Conservation (phyloP, 257 asterid genomes). For the Henckelia pumila region DNA sequence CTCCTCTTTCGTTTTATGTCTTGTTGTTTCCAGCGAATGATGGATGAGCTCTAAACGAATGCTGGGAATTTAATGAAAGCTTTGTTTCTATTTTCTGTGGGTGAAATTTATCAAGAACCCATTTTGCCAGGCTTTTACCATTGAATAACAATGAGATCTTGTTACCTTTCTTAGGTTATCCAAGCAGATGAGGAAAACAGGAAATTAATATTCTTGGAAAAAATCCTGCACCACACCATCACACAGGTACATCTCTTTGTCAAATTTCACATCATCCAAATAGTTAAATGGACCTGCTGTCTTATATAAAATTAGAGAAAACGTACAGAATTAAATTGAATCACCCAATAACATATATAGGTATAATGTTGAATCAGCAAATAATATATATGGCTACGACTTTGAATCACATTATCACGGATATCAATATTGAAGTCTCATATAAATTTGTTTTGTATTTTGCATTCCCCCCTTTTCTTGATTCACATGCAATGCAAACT, state of each 20-base stretch:
- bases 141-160: no score
- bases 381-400: neutral
- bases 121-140: neutral
- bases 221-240: no score
- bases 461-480: neutral
- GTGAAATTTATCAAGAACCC: neutral
- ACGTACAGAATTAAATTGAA: no score
- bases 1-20: neutral
- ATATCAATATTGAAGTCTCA: conserved; percentile 29
- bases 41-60: no score
- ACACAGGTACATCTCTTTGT: no score
- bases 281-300: no score
- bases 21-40: neutral
- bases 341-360: conserved; percentile 25
- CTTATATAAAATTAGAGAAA: no score
- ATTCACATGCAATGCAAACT: no score
- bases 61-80: neutral
- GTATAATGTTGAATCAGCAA: conserved; percentile 22
- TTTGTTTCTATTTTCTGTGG: neutral
- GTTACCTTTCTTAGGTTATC: no score
- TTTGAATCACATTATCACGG: conserved; percentile 32
- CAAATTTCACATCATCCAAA: no score
- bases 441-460: neutral
- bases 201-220: no score
- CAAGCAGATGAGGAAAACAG: no score